Conservation (phyloP, 1,139 yeast species). For the Yamadazyma triangularis region DNA sequence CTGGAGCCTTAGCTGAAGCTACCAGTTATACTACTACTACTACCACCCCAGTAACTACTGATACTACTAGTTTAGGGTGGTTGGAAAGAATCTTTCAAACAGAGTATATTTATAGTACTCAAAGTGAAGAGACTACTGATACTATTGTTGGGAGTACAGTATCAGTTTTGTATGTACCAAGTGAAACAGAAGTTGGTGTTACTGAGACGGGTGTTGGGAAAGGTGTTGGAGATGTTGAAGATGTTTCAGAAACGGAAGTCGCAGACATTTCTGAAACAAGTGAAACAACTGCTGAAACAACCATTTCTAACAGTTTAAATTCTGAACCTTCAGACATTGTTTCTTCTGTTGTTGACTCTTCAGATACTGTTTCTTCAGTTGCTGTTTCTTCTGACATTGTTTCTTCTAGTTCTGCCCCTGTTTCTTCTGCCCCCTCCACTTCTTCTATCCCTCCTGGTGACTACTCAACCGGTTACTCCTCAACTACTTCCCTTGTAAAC, state of each 20-base stretch:
- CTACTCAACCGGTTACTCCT: conserved; percentile 23
- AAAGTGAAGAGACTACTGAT: conserved; percentile 32
- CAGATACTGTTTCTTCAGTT: conserved; percentile 5
- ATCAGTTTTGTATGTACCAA: conserved; percentile 4
- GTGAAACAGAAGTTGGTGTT: conserved; percentile 8
- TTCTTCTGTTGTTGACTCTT: conserved; percentile 3
- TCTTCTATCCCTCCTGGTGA: conserved; percentile 18
- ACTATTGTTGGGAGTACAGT: conserved; percentile 24
- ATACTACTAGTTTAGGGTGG: conserved; percentile 25
- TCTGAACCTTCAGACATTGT: conserved; percentile 3
- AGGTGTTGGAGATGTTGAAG: conserved; percentile 3
- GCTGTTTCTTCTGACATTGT: conserved; percentile 7
- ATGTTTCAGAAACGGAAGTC: conserved; percentile 5
- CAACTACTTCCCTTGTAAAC: conserved; percentile 18
- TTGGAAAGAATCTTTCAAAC: conserved; percentile 29
- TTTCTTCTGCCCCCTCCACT: conserved; percentile 4
- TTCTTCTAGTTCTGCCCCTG: conserved; percentile 4
- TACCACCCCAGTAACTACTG: conserved; percentile 26
- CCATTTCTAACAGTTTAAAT: conserved; percentile 2
- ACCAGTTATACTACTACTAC: conserved; percentile 18
- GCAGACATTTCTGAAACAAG: neutral
- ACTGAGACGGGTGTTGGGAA: conserved; percentile 1
- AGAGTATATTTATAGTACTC: conserved; percentile 30
- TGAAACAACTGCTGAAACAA: neutral
- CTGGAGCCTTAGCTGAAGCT: conserved; percentile 11